Evolutionary conservation across 768 basidiomycete genomes (phyloP).

Genomic region (Pisolithus tinctorius): DNA sequence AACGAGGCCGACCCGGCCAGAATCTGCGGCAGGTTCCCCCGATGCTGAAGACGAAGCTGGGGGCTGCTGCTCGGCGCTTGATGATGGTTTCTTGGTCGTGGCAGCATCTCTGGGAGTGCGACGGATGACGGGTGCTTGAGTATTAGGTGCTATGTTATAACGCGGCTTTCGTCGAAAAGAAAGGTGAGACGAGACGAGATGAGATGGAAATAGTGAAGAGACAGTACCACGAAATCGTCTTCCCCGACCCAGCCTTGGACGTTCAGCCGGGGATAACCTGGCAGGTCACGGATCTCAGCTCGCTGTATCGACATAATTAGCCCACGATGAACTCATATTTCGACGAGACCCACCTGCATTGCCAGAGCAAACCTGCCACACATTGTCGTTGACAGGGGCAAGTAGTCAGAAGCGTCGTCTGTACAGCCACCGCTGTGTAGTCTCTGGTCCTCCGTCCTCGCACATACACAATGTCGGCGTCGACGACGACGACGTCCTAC

Average conservation of each 20-base stretch:
- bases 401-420: not conserved
- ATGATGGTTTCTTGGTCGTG: too few relatives aligned
- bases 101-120: constrained; percentile 19
- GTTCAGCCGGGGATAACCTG: constrained; percentile 35
- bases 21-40: not conserved
- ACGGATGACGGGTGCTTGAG: constrained; percentile 67
- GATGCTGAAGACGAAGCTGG: too few relatives aligned
- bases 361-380: constrained; percentile 60
- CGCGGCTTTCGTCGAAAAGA: constrained; percentile 30
- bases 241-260: constrained; percentile 56
- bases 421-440: not conserved
- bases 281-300: constrained; percentile 28
- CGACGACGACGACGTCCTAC: constrained; percentile 24
- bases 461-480: not conserved
- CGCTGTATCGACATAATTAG: constrained; percentile 7
- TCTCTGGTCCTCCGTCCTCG: too few relatives aligned
- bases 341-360: constrained; percentile 30
- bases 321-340: not conserved
- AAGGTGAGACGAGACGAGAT: not conserved
- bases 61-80: too few relatives aligned
- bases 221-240: constrained; percentile 42
- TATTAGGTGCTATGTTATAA: constrained; percentile 82
- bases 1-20: constrained; percentile 27
- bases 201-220: constrained; percentile 8
- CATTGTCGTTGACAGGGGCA: constrained; percentile 29